phyloP scores from a whole-genome alignment of 208 protist genomes.

The Angomonas deanei region DNA sequence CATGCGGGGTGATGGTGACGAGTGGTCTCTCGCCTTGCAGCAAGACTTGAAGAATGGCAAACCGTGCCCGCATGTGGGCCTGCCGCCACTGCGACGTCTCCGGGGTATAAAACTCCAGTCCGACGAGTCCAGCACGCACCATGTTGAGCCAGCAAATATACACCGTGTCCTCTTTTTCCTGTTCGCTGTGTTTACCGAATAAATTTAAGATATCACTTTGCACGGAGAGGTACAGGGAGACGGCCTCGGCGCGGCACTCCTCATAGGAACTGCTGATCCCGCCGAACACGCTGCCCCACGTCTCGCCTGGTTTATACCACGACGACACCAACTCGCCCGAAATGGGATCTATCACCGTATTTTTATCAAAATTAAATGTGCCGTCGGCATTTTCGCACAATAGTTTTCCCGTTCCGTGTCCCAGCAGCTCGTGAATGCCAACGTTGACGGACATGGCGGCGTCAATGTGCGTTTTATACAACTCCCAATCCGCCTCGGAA shows the following conservation, averaged over 20 bases:
- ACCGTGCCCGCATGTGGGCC: conserved; percentile 91
- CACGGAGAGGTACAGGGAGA: conserved; percentile 83
- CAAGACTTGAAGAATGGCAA: conserved; percentile 81
- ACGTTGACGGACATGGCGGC: conserved; percentile 90
- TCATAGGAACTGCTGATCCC: conserved; percentile 70
- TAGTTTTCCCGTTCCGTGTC: conserved; percentile 91
- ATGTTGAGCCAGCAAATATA: conserved; percentile 92
- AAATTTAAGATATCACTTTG: conserved; percentile 59
- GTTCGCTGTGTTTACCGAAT: conserved; percentile 28
- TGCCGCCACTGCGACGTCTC: conserved; percentile 78
- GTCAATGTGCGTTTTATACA: conserved; percentile 57
- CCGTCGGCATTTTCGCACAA: conserved; percentile 52
- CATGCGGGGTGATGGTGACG: conserved; percentile 45
- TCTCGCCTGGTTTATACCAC: conserved; percentile 88
- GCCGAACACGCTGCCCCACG: conserved; percentile 80
- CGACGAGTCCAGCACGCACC: conserved; percentile 84
- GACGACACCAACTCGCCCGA: conserved; percentile 55
- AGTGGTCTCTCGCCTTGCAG: conserved; percentile 44
- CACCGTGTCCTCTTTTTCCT: conserved; percentile 38
- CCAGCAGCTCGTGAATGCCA: conserved; percentile 90
- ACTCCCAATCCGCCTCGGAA: conserved; percentile 62
- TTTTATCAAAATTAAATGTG: conserved; percentile 72
- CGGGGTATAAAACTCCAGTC: conserved; percentile 89
- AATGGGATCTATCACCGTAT: conserved; percentile 57
- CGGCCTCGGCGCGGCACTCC: conserved; percentile 88